These are phyloP conservation scores for Naganishia sp. DNA, from an alignment of 1,284 basidiomycete species.

Conservation along the genomic window DNA sequence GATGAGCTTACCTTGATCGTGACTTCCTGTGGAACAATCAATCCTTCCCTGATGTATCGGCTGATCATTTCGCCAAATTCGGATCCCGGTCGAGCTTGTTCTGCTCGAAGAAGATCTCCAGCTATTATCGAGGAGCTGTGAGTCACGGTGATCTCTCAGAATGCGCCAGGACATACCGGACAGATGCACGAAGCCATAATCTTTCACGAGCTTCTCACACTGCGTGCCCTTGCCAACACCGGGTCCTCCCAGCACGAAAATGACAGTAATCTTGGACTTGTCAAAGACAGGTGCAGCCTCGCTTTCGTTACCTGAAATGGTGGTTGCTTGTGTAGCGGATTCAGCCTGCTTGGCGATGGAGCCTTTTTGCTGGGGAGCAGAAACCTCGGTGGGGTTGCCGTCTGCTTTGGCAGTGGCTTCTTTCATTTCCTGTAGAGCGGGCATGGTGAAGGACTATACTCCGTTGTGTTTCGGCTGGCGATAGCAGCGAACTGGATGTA, in stretches of 20 bases:
- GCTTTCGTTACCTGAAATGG: background rate
- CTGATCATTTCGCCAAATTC: slow-evolving; percentile 84
- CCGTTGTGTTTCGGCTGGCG: background rate
- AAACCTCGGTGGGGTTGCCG: slow-evolving; percentile 24
- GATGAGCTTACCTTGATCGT: slow-evolving; percentile 70
- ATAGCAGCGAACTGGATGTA: too few relatives aligned
- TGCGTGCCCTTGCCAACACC: slow-evolving; percentile 99
- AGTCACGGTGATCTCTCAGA: background rate
- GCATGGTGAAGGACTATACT: background rate
- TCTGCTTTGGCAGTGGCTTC: slow-evolving; percentile 13
- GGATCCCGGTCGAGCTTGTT: slow-evolving; percentile 85
- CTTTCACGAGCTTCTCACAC: slow-evolving; percentile 80
- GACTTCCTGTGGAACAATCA: slow-evolving; percentile 95
- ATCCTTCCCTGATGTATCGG: slow-evolving; percentile 86
- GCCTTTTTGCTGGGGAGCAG: slow-evolving; percentile 7
- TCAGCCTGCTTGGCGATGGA: slow-evolving; percentile 22
- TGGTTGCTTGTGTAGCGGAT: slow-evolving; percentile 17
- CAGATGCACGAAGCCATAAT: slow-evolving; percentile 90
- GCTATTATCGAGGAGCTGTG: slow-evolving; percentile 59
- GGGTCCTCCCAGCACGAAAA: slow-evolving; percentile 96
- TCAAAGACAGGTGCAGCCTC: slow-evolving; percentile 63
- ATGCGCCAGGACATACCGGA: slow-evolving; percentile 64
- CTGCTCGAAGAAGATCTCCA: slow-evolving; percentile 92
- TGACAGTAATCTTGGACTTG: slow-evolving; percentile 73
- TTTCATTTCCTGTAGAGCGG: slow-evolving; percentile 23